Base-by-base conservation (phyloP, 1,284 basidiomycete species). In the Hemileia vastatrix region DNA sequence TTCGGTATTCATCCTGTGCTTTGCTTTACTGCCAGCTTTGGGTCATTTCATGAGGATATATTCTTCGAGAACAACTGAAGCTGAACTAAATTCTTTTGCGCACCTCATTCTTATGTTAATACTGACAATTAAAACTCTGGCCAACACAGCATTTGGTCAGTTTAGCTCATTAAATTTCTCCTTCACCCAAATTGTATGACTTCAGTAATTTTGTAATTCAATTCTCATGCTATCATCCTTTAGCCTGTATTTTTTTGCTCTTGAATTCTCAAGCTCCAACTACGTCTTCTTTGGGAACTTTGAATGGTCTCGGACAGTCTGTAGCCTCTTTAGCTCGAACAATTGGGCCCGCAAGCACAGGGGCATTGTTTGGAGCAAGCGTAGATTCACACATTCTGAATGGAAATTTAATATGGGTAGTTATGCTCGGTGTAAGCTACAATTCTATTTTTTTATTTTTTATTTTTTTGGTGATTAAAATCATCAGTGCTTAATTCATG, bases 251-350 rank as follows among this genome's bases (percentile, higher is more conserved):
- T n/a, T 23, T 40, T 19, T 47, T 61, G 23, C 27, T 61, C 18
- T 24, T 61, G 21, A 61, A 61, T 45, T 52, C 59, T 4, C 51
- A 43, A 23, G 52, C 59, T 1, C 59, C 59, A 23, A 54, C 52
- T n/a, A 15, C 50, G 6, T 54, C 59, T 4, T 44, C 59, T 11
- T 61, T 61, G 45, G 59, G 59, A 31, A 45, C 59, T 24, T 19
- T 61, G 51, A 61, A 61, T 24, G 59, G 59, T n/a, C 32, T 61
- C n/a, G 59, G 51, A 9, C 59, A n/a, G n/a, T n/a, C 59, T 11
- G 47, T 43, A 31, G 47, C 59, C 13, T 51, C 43, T 6, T 19
- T 61, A n/a, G 51, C 59, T 4, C 36, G 59, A 43, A 61, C 59
- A 8, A 31, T 61, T 33, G 50, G 49, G 1, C 59, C 59, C 11